A percentile compares a stretch with the other conserved stretches of the same genome.
Evolutionary conservation across 768 basidiomycete species (phyloP).

Genomic region (Mycena pura): DNA sequence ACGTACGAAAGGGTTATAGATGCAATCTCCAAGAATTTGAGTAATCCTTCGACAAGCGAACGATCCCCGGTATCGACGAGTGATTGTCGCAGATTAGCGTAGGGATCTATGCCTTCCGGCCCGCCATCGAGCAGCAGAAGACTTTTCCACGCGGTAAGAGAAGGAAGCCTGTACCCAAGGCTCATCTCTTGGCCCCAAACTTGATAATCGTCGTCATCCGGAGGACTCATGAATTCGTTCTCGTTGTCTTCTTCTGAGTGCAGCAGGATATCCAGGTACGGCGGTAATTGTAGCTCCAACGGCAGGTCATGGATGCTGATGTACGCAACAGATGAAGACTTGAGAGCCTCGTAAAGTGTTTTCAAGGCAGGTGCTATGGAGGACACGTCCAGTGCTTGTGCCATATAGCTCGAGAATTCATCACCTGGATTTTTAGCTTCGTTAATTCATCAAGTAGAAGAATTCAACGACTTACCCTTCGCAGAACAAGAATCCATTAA

Average conservation of each 20-base stretch:
- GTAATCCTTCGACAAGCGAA: constrained; percentile 70
- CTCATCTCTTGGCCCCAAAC: constrained; percentile 74
- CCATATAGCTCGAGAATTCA: constrained; percentile 60
- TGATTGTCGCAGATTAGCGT: constrained; percentile 63
- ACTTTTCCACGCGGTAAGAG: constrained; percentile 91
- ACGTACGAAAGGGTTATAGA: constrained; percentile 81
- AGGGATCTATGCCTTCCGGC: constrained; percentile 61
- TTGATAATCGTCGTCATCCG: constrained; percentile 56
- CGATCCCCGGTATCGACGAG: constrained; percentile 70
- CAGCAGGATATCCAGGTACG: constrained; percentile 74
- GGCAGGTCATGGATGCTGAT: constrained; percentile 81
- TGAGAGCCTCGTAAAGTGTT: constrained; percentile 78
- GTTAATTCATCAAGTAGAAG: background rate
- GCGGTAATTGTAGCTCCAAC: constrained; percentile 87
- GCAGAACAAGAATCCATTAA: constrained; percentile 75
- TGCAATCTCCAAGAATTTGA: constrained; percentile 77
- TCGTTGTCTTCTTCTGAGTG: constrained; percentile 69
- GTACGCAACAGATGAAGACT: constrained; percentile 76
- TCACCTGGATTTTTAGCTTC: constrained; percentile 51
- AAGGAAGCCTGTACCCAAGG: constrained; percentile 75
- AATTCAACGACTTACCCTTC: constrained; percentile 53
- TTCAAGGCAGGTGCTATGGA: constrained; percentile 85
- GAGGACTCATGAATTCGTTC: constrained; percentile 53
- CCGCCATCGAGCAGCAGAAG: constrained; percentile 72
- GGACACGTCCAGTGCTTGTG: constrained; percentile 66